Base-by-base conservation (phyloP, 2,329 filamentous ascomycete species). In the Pestalotiopsis sp. region DNA sequence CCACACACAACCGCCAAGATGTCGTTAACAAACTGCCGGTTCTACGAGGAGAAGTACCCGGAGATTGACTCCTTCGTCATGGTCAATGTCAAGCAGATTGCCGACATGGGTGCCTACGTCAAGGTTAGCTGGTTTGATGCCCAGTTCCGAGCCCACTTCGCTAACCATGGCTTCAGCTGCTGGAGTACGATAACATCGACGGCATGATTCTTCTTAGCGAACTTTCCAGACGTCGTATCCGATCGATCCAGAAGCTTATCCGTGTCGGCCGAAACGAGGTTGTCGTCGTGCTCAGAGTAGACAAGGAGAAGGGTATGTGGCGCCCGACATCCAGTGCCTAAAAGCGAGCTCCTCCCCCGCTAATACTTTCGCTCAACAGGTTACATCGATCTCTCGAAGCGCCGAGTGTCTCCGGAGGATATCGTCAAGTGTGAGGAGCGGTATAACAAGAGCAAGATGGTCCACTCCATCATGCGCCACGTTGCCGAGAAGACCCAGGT, bases 11-110 rank as follows among this genome's bases (percentile, higher is more conserved):
- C 84, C 86, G 85, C 87, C 89, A 92, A 81, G 78, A 97, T 97
- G 93, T 97, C 94, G 84, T 90, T 97, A 86, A 96, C 93, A 81
- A 97, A 97, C 86, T 97, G 93, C 84, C 94, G 94, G 78, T 98
- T 97, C 84, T 98, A 97, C 83, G 94, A 97, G 88, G 94, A 97
- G 86, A 97, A 97, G 84, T 98, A 92, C 79, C 94, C 94, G 69
- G 96, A 98, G 88, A 95, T 99, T 81, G 96, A 99, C 85, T 97
- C 94, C 88, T 98, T 98, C 85, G 97, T 99, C 81, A 99, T 99
- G 96, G 96, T 99, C 82, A 99, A 98, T 84, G 96, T 98, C 78
- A 97, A 97, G 90, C 94, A 97, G 93, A 99, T 99, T 80, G 96
- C 96, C 82, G 97, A 99, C 84, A 99, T 99, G 97, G 96, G 96